Evolutionary conservation across 2,329 filamentous ascomycete species (phyloP).

Genomic region (Diplodia intermedia): DNA sequence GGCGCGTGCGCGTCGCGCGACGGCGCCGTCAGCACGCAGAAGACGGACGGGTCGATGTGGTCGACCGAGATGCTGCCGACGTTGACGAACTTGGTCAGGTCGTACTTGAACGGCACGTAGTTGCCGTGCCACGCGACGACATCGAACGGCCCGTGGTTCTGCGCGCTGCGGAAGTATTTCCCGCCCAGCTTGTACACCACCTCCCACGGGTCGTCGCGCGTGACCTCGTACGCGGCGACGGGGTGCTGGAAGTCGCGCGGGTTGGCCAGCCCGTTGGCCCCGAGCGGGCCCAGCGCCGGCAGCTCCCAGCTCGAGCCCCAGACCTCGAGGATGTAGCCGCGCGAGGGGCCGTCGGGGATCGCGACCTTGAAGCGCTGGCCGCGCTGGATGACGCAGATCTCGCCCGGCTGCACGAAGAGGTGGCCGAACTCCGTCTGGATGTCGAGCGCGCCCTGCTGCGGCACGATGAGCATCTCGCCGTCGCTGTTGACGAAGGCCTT

Average conservation of each 20-base stretch:
- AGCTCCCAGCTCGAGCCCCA: conserved; percentile 52
- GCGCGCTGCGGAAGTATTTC: conserved; percentile 68
- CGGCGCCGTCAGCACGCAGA: conserved; percentile 69
- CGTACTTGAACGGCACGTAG: conserved; percentile 79
- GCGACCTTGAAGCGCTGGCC: conserved; percentile 49
- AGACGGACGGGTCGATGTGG: conserved; percentile 80
- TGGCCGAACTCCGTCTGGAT: conserved; percentile 79
- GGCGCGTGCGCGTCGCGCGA: conserved; percentile 63
- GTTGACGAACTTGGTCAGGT: conserved; percentile 76
- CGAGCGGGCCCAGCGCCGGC: conserved; percentile 49
- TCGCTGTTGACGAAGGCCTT: conserved; percentile 65
- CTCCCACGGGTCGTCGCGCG: conserved; percentile 50
- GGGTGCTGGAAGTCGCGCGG: conserved; percentile 74
- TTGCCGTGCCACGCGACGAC: conserved; percentile 82
- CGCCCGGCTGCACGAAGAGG: conserved; percentile 76
- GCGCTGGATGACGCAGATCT: conserved; percentile 63
- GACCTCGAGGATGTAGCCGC: conserved; percentile 51
- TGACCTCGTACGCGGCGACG: conserved; percentile 68
- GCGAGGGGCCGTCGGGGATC: conserved; percentile 42
- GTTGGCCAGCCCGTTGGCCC: conserved; percentile 51
- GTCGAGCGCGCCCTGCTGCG: conserved; percentile 75
- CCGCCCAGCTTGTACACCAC: conserved; percentile 65
- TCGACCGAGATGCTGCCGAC: conserved; percentile 77
- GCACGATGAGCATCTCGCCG: conserved; percentile 77
- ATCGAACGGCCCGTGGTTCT: conserved; percentile 77